Evolutionary conservation across 1,284 basidiomycete genomes (phyloP).

Genomic region (Rugosomyces carneus): DNA sequence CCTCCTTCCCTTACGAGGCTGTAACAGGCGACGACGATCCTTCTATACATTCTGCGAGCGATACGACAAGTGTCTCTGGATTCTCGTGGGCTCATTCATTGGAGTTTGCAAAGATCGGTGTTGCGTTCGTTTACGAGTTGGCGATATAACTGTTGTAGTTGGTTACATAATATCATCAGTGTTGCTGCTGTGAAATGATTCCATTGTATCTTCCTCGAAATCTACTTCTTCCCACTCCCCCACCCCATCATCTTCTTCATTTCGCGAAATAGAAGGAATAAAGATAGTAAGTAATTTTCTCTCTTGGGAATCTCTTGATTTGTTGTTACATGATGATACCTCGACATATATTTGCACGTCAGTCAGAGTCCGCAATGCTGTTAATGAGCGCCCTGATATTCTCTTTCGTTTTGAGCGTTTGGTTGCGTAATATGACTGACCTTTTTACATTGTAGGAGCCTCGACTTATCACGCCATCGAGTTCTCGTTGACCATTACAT

Average conservation of each 20-base stretch:
- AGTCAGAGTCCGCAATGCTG: conserved; percentile 37
- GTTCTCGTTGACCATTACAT: not conserved
- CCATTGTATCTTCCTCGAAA: not conserved
- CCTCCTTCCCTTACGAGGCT: conserved; percentile 36
- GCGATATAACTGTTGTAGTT: conserved; percentile 18
- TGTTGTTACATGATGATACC: conserved; percentile 27
- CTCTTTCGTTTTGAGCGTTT: conserved; percentile 6
- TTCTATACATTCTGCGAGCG: conserved; percentile 43
- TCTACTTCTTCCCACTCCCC: not conserved
- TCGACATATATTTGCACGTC: conserved; percentile 45
- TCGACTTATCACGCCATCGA: not conserved
- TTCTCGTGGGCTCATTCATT: conserved; percentile 50
- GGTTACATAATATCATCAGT: not conserved
- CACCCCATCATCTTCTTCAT: not conserved
- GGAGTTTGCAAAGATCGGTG: conserved; percentile 50
- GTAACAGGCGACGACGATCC: conserved; percentile 39
- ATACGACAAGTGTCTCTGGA: conserved; percentile 34
- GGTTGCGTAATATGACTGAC: not conserved
- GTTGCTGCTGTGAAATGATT: not conserved
- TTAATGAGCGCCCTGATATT: conserved; percentile 24
- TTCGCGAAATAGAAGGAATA: not conserved
- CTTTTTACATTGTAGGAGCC: not conserved
- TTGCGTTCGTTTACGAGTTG: conserved; percentile 42
- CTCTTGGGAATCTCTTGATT: not conserved
- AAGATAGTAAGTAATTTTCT: conserved; percentile 2